Evolutionary conservation across 768 basidiomycete genomes (phyloP).

Genomic region (Phylloporus sp.): DNA sequence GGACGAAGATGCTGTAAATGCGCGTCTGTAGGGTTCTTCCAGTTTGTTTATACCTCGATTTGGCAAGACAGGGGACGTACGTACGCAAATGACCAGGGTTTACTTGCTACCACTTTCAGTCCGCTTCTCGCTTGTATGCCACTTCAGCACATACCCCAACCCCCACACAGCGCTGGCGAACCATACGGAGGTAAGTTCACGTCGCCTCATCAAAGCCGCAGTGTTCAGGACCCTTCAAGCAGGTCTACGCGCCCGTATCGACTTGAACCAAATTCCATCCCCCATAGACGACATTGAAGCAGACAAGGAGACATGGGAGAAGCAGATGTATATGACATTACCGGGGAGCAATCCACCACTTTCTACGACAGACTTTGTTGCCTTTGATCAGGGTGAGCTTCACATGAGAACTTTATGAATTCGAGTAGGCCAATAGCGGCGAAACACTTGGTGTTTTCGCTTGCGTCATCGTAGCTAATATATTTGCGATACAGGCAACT

Average conservation of each 20-base stretch:
- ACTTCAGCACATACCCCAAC: conserved; percentile 46
- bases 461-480: conserved; percentile 12
- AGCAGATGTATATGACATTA: conserved; percentile 62
- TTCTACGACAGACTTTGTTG: conserved; percentile 81
- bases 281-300: conserved; percentile 73
- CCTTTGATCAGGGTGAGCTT: conserved; percentile 82
- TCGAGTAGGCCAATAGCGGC: not conserved
- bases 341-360: conserved; percentile 67
- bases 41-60: not conserved
- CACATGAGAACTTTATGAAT: not conserved
- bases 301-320: conserved; percentile 78
- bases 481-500: conserved; percentile 56
- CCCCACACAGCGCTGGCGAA: conserved; percentile 57
- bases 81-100: not conserved
- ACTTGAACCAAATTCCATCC: conserved; percentile 89
- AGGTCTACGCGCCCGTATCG: conserved; percentile 82
- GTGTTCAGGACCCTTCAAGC: conserved; percentile 9
- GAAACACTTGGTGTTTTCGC: not conserved
- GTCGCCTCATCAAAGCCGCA: not conserved
- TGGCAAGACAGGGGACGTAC: not conserved
- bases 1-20: conserved; percentile 32
- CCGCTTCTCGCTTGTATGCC: conserved; percentile 12
- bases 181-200: conserved; percentile 38
- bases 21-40: conserved; percentile 20
- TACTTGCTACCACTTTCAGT: not conserved